phyloP scores from a whole-genome alignment of 208 protist genomes.

The Acanthamoeba healyi region DNA sequence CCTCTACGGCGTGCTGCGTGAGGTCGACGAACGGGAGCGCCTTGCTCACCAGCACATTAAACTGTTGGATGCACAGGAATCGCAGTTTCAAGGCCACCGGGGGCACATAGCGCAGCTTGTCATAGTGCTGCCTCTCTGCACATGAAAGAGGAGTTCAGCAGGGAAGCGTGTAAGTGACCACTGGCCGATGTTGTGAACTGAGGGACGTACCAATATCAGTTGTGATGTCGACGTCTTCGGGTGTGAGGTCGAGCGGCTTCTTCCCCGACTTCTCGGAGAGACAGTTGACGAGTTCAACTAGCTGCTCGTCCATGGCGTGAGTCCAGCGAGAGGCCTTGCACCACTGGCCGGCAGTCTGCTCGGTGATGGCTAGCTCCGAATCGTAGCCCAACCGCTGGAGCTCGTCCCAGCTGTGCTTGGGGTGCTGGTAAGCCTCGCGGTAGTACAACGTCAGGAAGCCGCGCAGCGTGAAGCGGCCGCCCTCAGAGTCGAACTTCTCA shows the following conservation, averaged over 20 bases:
- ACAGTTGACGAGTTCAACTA: slow-evolving; percentile 65
- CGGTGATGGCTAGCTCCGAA: slow-evolving; percentile 52
- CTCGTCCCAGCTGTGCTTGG: slow-evolving; percentile 69
- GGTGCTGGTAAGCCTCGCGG: slow-evolving; percentile 44
- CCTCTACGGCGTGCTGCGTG: neutral
- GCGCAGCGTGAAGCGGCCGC: slow-evolving; percentile 29
- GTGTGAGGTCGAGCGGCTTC: slow-evolving; percentile 15
- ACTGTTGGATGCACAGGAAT: slow-evolving; percentile 26
- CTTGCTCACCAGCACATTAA: slow-evolving; percentile 37
- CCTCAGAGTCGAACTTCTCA: slow-evolving; percentile 25
- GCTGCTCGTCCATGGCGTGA: slow-evolving; percentile 54
- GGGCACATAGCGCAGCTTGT: neutral
- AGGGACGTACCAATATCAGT: neutral
- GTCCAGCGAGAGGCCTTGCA: slow-evolving; percentile 50
- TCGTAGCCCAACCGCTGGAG: slow-evolving; percentile 43
- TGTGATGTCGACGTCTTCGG: slow-evolving; percentile 5
- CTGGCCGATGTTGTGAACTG: neutral
- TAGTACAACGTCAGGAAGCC: slow-evolving; percentile 59
- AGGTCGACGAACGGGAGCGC: slow-evolving; percentile 26
- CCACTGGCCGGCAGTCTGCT: slow-evolving; percentile 3
- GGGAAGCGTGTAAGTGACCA: neutral
- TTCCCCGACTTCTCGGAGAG: slow-evolving; percentile 49
- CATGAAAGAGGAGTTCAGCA: no score
- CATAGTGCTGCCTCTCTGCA: slow-evolving; percentile 24
- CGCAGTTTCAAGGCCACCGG: slow-evolving; percentile 8